Percentiles rank a stretch among this genome's conserved stretches.
phyloP scores from a whole-genome alignment of 2,329 filamentous ascomycete species.

The Trichophyton benhamiae region DNA sequence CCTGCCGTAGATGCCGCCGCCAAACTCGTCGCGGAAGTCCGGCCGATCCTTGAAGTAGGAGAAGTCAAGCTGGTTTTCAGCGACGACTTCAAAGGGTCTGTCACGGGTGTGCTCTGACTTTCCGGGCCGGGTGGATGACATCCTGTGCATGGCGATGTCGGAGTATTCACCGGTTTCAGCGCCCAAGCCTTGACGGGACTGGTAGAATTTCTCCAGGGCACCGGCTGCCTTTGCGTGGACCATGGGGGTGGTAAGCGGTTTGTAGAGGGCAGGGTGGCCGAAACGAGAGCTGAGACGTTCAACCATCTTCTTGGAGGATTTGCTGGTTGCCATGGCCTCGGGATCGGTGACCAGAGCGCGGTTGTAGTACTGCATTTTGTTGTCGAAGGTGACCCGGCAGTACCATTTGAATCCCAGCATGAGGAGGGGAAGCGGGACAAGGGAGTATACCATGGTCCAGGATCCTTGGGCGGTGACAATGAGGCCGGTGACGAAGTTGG shows the following conservation, averaged over 20 bases:
- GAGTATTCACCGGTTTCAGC: slow-evolving; percentile 45
- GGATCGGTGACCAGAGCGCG: slow-evolving; percentile 47
- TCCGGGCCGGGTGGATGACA: slow-evolving; percentile 50
- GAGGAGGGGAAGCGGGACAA: slow-evolving; percentile 64
- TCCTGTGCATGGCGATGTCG: slow-evolving; percentile 68
- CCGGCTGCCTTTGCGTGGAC: slow-evolving; percentile 84
- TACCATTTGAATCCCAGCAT: slow-evolving; percentile 78
- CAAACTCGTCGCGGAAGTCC: slow-evolving; percentile 77
- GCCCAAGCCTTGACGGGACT: slow-evolving; percentile 61
- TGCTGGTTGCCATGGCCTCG: slow-evolving; percentile 30
- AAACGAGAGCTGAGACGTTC: slow-evolving; percentile 64
- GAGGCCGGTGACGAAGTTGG: slow-evolving; percentile 66
- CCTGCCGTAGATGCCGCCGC: slow-evolving; percentile 50
- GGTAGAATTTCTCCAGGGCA: slow-evolving; percentile 72
- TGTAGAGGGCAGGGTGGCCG: slow-evolving; percentile 82
- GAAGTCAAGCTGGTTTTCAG: slow-evolving; percentile 76
- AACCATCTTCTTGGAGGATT: slow-evolving; percentile 34
- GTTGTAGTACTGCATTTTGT: slow-evolving; percentile 68
- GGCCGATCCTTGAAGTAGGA: slow-evolving; percentile 81
- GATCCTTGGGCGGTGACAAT: slow-evolving; percentile 60
- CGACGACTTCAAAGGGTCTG: slow-evolving; percentile 79
- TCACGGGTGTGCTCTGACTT: slow-evolving; percentile 35
- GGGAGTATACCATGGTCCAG: slow-evolving; percentile 52
- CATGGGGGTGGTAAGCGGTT: slow-evolving; percentile 85
- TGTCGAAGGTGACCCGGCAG: slow-evolving; percentile 63